These are phyloP conservation scores for Cnidoscolus chayamansa DNA, from an alignment of 441 rosid species.

Conservation along the genomic window DNA sequence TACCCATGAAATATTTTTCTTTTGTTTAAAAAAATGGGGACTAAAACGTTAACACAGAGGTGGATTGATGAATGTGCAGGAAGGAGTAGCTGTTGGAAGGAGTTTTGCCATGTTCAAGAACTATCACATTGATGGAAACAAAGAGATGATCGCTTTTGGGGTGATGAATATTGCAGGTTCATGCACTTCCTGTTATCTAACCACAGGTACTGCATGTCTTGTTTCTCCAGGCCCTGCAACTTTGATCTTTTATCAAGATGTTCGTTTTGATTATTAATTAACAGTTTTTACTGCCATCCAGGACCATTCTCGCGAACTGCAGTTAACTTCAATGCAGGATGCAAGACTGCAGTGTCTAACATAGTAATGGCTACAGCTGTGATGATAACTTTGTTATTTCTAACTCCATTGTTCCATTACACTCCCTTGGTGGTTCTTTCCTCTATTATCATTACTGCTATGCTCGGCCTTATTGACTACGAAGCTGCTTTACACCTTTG, in stretches of 20 bases:
- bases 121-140: slow-evolving; percentile 91
- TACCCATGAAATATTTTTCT: too few species aligned
- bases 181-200: slow-evolving; percentile 84
- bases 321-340: slow-evolving; percentile 91
- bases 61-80: slow-evolving; percentile 36
- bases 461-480: slow-evolving; percentile 89
- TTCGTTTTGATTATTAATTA: neutral
- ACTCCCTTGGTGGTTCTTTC: slow-evolving; percentile 89
- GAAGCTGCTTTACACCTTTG: slow-evolving; percentile 77
- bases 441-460: slow-evolving; percentile 70
- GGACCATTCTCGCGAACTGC: slow-evolving; percentile 93
- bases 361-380: slow-evolving; percentile 80
- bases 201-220: slow-evolving; percentile 49
- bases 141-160: slow-evolving; percentile 94
- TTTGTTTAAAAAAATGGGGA: neutral
- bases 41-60: neutral
- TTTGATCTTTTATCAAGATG: too few species aligned
- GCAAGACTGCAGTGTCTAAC: slow-evolving; percentile 80
- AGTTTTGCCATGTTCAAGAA: slow-evolving; percentile 86
- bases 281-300: slow-evolving; percentile 20
- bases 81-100: slow-evolving; percentile 94
- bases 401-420: slow-evolving; percentile 76
- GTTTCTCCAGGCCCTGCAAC: neutral
- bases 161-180: slow-evolving; percentile 90
- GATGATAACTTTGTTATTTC: slow-evolving; percentile 67